Evolutionary conservation across 371 early-diverging fungal species (phyloP).

Genomic region (Syncephalis plumigaleata): DNA sequence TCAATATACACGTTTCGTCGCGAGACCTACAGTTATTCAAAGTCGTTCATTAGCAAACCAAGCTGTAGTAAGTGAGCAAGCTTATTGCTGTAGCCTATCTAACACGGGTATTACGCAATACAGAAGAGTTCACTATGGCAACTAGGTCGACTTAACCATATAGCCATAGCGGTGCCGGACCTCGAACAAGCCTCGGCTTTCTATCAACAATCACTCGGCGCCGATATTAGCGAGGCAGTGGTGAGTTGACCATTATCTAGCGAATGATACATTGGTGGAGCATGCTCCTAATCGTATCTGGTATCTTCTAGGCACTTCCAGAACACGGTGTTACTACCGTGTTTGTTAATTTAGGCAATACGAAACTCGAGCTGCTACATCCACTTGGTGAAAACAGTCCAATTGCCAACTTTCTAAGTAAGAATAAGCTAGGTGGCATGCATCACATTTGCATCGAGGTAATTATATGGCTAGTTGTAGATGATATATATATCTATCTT

Average conservation of each 20-base stretch:
- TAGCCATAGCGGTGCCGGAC: slow-evolving; percentile 63
- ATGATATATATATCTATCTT: background rate
- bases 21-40: no score
- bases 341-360: slow-evolving; percentile 62
- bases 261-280: no score
- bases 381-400: slow-evolving; percentile 54
- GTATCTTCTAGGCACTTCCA: slow-evolving; percentile 32
- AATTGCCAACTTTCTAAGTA: slow-evolving; percentile 50
- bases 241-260: slow-evolving; percentile 14
- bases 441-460: slow-evolving; percentile 65
- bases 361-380: slow-evolving; percentile 60
- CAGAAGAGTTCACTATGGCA: slow-evolving; percentile 17
- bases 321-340: slow-evolving; percentile 73
- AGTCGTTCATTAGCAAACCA: no score
- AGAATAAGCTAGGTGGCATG: slow-evolving; percentile 59
- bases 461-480: background rate
- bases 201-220: slow-evolving; percentile 46
- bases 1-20: no score
- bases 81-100: no score
- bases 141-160: slow-evolving; percentile 58
- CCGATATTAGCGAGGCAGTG: slow-evolving; percentile 35
- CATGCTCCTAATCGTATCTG: background rate
- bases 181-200: slow-evolving; percentile 39
- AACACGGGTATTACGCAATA: no score
- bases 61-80: no score